Evolutionary conservation across 768 basidiomycete genomes (phyloP), one percentile per base, ranked within the genome.

Genomic region (Lactifluus echinatus): DNA sequence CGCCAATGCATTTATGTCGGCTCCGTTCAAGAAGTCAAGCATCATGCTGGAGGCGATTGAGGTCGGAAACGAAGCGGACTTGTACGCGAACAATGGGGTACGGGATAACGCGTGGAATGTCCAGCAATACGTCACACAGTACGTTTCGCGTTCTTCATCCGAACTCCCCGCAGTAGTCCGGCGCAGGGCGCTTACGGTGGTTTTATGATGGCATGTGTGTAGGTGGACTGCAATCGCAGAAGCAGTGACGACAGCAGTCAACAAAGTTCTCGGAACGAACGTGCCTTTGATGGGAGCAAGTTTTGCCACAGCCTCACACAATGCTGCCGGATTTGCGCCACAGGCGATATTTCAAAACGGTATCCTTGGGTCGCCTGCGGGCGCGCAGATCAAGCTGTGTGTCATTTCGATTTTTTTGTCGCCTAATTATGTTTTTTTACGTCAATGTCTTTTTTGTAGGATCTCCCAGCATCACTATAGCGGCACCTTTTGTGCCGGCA

Each of bases 401-500:
- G 76, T 28, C 29, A 4, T 63, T 10, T 43, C 26, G 19, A 12
- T 51, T 15, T 55, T 28, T 33, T 50, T 45, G n/a, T 28, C 11
- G 67, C 62, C 31, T n/a, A 5, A 19, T 48, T 12, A 37, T 19
- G 17, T 42, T 36, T n/a, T 34, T 28, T 17, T 33, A 2, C 42
- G 40, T 15, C 17, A 45, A n/a, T n/a, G n/a, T n/a, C n/a, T 29
- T 26, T 31, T 36, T 28, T 21, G 11, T 57, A 82, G 80, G 14
- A 76, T 83, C 57, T 82, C 81, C 4, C 80, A 82, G 59, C 72
- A 73, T 55, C 66, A 66, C 11, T 74, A 75, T 63, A 82, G 81
- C n/a, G 82, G 83, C 12, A 77, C 79, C 2, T 85, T 84, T 66
- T 85, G 83, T 60, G 60, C 69, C 6, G 85, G 85, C 15, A 75